Evolutionary conservation across 2,329 filamentous ascomycete genomes (phyloP).

Genomic region (Coniochaeta sp.): DNA sequence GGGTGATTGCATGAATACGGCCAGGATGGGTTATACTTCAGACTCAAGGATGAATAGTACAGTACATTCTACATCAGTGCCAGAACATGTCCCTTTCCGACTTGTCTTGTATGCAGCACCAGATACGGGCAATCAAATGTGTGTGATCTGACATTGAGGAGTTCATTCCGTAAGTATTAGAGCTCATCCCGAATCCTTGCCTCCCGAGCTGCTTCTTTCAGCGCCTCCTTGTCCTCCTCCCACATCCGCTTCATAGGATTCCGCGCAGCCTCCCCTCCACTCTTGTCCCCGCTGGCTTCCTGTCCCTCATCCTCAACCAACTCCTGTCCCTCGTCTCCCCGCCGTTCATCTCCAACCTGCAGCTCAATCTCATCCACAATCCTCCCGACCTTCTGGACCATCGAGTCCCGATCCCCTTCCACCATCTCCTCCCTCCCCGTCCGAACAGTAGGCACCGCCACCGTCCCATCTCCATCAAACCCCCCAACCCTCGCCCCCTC

Average conservation of each 20-base stretch:
- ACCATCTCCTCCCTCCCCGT: constrained; percentile 22
- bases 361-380: constrained; percentile 22
- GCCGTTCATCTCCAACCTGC: constrained; percentile 17
- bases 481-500: constrained; percentile 17
- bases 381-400: constrained; percentile 47
- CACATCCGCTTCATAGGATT: constrained; percentile 58
- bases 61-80: too few relatives aligned
- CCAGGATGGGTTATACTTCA: background rate
- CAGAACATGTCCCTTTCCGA: too few relatives aligned
- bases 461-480: constrained; percentile 27
- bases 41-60: too few relatives aligned
- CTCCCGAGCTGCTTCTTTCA: constrained; percentile 7
- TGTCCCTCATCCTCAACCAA: background rate
- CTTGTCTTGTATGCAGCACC: too few relatives aligned
- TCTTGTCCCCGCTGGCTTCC: constrained; percentile 11
- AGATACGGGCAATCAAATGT: too few relatives aligned
- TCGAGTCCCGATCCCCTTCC: constrained; percentile 24
- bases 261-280: constrained; percentile 22
- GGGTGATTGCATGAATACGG: background rate
- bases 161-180: constrained; percentile 3
- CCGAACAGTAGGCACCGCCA: constrained; percentile 41
- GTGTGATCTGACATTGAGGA: too few relatives aligned
- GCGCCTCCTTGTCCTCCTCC: constrained; percentile 32
- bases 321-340: constrained; percentile 8
- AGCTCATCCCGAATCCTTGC: constrained; percentile 19